Base-by-base conservation (phyloP, 768 basidiomycete species). In the Kwoniella botswanensis region DNA sequence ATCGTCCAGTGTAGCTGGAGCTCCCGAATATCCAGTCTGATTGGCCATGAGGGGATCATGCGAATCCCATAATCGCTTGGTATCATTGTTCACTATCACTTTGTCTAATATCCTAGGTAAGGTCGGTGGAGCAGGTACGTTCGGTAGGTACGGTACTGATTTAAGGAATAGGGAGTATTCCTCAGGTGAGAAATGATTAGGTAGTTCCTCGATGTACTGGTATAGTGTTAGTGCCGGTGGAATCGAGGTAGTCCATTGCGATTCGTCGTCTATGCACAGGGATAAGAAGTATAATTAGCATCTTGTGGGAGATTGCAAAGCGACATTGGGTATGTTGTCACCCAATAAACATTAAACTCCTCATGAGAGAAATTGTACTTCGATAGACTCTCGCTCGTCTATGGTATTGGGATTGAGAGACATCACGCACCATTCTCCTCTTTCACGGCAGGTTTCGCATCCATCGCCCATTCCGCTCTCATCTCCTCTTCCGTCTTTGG, bases 21-120 rank as follows among this genome's bases (percentile, higher is more conserved):
- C 65, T 44, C 64, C 44, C 18, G 64, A 55, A 54, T 58, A 70
- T 22, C 65, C 66, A 21, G 50, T 54, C 21, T 70, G 68, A 17
- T 63, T 54, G 21, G 67, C 67, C 68, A 63, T 68, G n/a, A 63
- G 53, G 4, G 60, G 70, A 42, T 79, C 76, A 53, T 76, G 78
- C 1, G 65, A 61, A 57, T 70, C 69, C 67, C 61, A 68, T 57
- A 70, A 71, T 63, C 76, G 73, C 53, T 75, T 81, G 29, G 66
- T 76, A 43, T 76, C 85, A 75, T 73, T 82, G 75, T 98, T 98
- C 71, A 99, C 84, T 68, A 98, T 97, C 60, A 97, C 90, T 78
- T 94, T 94, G 79, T 98, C 95, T 53, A 99, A 86, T 78, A 98
- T 93, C 1, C 94, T 86, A 0, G 97, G 97, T 55, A 98, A 87